Evolutionary conservation across 305 asterid species (phyloP), one percentile per base, ranked within the genome.

Genomic region (Solanum hybrid): DNA sequence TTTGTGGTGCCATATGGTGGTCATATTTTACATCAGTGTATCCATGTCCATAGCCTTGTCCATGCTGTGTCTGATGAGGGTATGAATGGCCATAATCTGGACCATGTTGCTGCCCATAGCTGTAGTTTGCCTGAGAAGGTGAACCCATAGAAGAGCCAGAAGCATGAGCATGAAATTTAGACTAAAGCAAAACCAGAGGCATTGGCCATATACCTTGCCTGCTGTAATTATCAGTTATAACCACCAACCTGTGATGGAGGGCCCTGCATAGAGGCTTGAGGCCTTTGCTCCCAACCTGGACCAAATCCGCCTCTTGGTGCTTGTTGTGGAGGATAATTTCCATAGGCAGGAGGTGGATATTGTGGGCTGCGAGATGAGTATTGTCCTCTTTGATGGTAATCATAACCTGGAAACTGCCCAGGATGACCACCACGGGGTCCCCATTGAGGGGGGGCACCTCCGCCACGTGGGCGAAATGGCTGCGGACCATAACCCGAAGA

Each of bases 211-310:
- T 14, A 29, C n/a, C 38, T 79, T 29, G 66, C 73, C 78, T 76
- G 80, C 34, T 46, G 31, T 11, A 36, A 81, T 26, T 46, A 40
- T 29, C 81, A 79, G 86, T 69, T 69, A 34, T 72, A 88, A 86
- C 37, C 79, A 91, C 95, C 90, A 90, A 95, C 86, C 86, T 96
- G 99, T 29, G 94, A 89, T 20, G 95, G 89, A 27, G 95, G 98
- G 31, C 96, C 98, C 78, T 95, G 98, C 94, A 94, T 90, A 46
- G 96, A 90, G 37, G 98, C 86, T 24, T 95, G 95, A 86, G 99
- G 95, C 91, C 99, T 93, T 89, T 96, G 99, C 84, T 97, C 99
- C 99, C 98, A 97, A 86, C 98, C 92, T 27, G 96, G 96, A 88
- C 98, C 99, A 88, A 9, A 97, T 90, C 93, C 93, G 92, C 96